phyloP scores from a whole-genome alignment of 1,284 basidiomycete genomes.

The Cutaneotrichosporon cyanovorans region DNA sequence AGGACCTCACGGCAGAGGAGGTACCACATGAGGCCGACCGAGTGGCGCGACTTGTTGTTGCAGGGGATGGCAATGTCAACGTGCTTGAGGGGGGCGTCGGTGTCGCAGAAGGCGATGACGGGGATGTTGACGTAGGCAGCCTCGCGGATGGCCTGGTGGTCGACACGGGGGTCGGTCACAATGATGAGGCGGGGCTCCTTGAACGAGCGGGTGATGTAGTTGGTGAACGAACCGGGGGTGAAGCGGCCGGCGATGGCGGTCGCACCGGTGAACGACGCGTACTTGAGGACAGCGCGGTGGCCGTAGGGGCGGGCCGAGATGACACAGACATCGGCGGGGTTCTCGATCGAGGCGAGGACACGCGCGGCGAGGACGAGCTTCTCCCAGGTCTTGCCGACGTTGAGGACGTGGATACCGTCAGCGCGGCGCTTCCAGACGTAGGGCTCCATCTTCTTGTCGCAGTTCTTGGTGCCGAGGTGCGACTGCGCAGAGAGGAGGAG shows the following conservation, averaged over 20 bases:
- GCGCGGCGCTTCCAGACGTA: conserved; percentile 96
- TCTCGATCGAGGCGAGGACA: conserved; percentile 90
- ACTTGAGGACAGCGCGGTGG: conserved; percentile 98
- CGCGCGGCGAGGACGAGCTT: conserved; percentile 94
- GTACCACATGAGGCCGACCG: conserved; percentile 98
- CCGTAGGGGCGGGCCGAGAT: conserved; percentile 98
- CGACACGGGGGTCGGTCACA: conserved; percentile 97
- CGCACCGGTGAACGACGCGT: conserved; percentile 93
- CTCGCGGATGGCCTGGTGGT: conserved; percentile 99
- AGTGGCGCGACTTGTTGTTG: conserved; percentile 98
- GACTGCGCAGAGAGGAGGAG: conserved; percentile 90
- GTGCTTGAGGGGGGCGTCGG: conserved; percentile 92
- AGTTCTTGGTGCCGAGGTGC: conserved; percentile 97
- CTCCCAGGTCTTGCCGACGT: conserved; percentile 99
- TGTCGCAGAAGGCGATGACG: conserved; percentile 91
- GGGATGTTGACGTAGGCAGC: conserved; percentile 99
- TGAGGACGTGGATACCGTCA: conserved; percentile 93
- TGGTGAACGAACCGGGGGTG: conserved; percentile 98
- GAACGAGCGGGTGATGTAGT: conserved; percentile 99
- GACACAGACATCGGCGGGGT: conserved; percentile 95
- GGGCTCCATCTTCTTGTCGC: conserved; percentile 95
- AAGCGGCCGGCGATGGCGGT: conserved; percentile 98
- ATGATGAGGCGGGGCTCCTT: conserved; percentile 98
- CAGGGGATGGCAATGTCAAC: conserved; percentile 98
- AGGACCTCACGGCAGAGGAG: conserved; percentile 95